A percentile compares a stretch with the other conserved stretches of the same genome.
Evolutionary conservation across 78 protist species (phyloP).

Genomic region (Diacronema lutheri): DNA sequence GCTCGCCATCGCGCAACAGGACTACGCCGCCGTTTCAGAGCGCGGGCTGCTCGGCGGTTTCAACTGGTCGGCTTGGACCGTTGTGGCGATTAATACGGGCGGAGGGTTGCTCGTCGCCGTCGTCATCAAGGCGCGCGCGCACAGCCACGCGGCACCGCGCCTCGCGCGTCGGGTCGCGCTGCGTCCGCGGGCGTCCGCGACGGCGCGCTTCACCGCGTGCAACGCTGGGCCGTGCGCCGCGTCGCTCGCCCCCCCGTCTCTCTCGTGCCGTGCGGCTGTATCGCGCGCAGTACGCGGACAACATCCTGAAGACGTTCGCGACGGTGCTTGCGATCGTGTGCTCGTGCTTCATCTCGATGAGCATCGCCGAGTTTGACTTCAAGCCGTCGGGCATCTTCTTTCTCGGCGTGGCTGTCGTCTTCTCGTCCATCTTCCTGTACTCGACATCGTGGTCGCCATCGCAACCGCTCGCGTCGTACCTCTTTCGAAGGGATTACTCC

Average conservation of each 20-base stretch:
- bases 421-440: no score
- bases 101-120: constrained; percentile 45
- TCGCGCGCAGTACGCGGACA: constrained; percentile 46
- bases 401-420: background rate
- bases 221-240: no score
- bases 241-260: no score
- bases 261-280: no score
- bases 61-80: constrained; percentile 1
- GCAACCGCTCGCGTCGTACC: no score
- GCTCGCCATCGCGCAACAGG: background rate
- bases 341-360: constrained; percentile 2
- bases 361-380: constrained; percentile 3
- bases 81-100: background rate
- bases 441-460: no score
- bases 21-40: background rate
- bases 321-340: constrained; percentile 24
- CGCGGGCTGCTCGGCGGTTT: constrained; percentile 7
- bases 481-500: no score
- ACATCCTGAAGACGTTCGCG: constrained; percentile 38
- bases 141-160: no score
- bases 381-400: background rate
- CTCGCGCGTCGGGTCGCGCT: no score
- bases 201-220: no score
- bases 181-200: no score
- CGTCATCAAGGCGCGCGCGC: background rate